A percentile compares a stretch with the other conserved stretches of the same genome.
Evolutionary conservation across 139 green algal species (phyloP).

Genomic region (Picochlorum costavermella): DNA sequence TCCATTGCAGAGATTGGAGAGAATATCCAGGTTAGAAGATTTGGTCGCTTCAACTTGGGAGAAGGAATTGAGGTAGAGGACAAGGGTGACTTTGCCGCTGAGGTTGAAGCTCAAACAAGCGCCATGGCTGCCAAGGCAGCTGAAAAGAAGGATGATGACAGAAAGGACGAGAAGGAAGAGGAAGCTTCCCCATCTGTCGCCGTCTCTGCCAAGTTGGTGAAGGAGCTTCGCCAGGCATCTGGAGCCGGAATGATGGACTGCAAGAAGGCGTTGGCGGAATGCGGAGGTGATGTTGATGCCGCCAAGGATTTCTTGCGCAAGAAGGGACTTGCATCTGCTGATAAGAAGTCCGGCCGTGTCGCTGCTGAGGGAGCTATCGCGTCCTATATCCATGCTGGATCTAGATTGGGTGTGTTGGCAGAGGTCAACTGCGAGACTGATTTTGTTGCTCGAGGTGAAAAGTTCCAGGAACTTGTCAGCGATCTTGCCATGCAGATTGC

Average conservation of each 20-base stretch:
- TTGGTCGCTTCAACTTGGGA: conserved; percentile 72
- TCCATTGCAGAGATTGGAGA: conserved; percentile 81
- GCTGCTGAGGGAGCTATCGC: conserved; percentile 73
- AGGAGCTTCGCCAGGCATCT: conserved; percentile 76
- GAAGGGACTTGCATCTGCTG: conserved; percentile 87
- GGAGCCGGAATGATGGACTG: conserved; percentile 98
- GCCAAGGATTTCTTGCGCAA: conserved; percentile 69
- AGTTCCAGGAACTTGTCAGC: conserved; percentile 79
- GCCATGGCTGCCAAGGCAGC: conserved; percentile 48
- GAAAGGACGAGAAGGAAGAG: conserved; percentile 19
- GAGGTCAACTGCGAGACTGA: conserved; percentile 98
- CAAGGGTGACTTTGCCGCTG: conserved; percentile 70
- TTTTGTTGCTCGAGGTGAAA: conserved; percentile 86
- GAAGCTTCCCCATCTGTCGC: conserved; percentile 10
- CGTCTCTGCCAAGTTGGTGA: conserved; percentile 63
- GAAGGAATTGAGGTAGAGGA: conserved; percentile 82
- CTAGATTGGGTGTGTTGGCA: conserved; percentile 66
- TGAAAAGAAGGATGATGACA: conserved; percentile 45
- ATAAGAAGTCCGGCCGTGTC: conserved; percentile 90
- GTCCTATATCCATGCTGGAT: conserved; percentile 93
- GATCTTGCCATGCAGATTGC: conserved; percentile 78
- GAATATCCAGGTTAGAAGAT: conserved; percentile 83
- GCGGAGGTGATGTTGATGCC: conserved; percentile 67
- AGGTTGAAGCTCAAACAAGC: conserved; percentile 79
- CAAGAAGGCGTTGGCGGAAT: conserved; percentile 87